These are phyloP conservation scores for Monascus purpureus DNA, from an alignment of 495 filamentous ascomycete genomes.

Conservation along the genomic window DNA sequence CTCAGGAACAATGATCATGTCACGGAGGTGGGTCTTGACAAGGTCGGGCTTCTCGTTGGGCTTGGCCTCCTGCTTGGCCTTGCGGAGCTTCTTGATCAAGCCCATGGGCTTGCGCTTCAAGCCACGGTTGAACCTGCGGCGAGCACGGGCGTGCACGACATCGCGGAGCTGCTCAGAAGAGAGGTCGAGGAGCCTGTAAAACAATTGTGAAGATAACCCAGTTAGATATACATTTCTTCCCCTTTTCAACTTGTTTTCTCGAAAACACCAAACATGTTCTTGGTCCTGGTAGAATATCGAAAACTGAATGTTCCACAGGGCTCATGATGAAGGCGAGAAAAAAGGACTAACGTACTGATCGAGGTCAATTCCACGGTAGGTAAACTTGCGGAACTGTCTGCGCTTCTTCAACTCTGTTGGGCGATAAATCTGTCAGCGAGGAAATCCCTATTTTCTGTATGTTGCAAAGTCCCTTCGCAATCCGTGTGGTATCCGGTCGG, in stretches of 20 bases:
- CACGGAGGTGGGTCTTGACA: slow-evolving; percentile 96
- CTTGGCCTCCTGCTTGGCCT: slow-evolving; percentile 98
- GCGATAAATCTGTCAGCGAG: slow-evolving; percentile 27
- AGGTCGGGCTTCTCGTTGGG: slow-evolving; percentile 99
- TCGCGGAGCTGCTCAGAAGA: slow-evolving; percentile 96
- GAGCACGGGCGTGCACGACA: slow-evolving; percentile 96
- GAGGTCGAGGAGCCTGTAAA: slow-evolving; percentile 81
- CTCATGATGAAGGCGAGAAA: too few relatives aligned
- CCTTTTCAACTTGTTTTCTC: too few relatives aligned
- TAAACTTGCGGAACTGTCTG: slow-evolving; percentile 99
- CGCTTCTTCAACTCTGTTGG: slow-evolving; percentile 86
- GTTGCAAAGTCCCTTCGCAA: not conserved
- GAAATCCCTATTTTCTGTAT: not conserved
- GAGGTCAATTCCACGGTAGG: slow-evolving; percentile 97
- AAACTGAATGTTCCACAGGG: too few relatives aligned
- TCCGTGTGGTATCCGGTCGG: not conserved
- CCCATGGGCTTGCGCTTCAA: slow-evolving; percentile 99
- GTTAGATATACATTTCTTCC: slow-evolving; percentile 9
- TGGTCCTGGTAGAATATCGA: too few relatives aligned
- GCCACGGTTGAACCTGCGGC: slow-evolving; percentile 96
- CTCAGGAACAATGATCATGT: slow-evolving; percentile 99
- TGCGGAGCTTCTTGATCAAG: slow-evolving; percentile 99
- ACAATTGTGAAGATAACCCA: slow-evolving; percentile 6
- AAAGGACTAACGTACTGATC: slow-evolving; percentile 64
- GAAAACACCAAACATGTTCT: too few relatives aligned